These are phyloP conservation scores for Lipomyces spencermartinsiae DNA, from an alignment of 805 yeast genomes.

Conservation along the genomic window DNA sequence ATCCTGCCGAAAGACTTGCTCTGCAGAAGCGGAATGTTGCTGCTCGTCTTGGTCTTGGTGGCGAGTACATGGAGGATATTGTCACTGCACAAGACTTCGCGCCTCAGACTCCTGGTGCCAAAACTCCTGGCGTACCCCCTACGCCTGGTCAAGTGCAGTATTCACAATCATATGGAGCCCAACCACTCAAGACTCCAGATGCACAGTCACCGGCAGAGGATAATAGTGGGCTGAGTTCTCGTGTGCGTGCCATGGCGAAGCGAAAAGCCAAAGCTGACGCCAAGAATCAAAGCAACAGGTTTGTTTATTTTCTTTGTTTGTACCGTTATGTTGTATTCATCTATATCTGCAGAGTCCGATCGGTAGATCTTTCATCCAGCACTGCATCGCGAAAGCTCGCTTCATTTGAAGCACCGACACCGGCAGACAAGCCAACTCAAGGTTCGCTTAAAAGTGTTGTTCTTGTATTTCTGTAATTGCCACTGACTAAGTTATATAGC, in stretches of 20 bases:
- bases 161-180: conserved; percentile 21
- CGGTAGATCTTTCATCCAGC: conserved; percentile 42
- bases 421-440: conserved; percentile 6
- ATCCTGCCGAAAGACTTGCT: conserved; percentile 56
- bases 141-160: conserved; percentile 12
- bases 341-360: conserved; percentile 15
- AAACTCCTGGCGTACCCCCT: conserved; percentile 8
- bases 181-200: conserved; percentile 20
- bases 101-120: conserved; percentile 25
- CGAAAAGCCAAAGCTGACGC: conserved; percentile 54
- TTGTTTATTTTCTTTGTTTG: background rate
- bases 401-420: conserved; percentile 12
- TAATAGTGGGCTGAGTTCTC: conserved; percentile 56
- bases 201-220: conserved; percentile 33
- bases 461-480: background rate
- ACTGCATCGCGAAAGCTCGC: conserved; percentile 41
- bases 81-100: conserved; percentile 39
- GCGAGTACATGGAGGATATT: conserved; percentile 49
- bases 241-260: conserved; percentile 93
- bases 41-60: conserved; percentile 53
- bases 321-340: background rate
- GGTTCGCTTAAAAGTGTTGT: conserved; percentile 10
- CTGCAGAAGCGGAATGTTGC: conserved; percentile 57
- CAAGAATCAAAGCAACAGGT: conserved; percentile 30
- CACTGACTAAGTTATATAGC: background rate